Conservation (phyloP, 1,284 basidiomycete species). For the Pseudozyma hubeiensis region DNA sequence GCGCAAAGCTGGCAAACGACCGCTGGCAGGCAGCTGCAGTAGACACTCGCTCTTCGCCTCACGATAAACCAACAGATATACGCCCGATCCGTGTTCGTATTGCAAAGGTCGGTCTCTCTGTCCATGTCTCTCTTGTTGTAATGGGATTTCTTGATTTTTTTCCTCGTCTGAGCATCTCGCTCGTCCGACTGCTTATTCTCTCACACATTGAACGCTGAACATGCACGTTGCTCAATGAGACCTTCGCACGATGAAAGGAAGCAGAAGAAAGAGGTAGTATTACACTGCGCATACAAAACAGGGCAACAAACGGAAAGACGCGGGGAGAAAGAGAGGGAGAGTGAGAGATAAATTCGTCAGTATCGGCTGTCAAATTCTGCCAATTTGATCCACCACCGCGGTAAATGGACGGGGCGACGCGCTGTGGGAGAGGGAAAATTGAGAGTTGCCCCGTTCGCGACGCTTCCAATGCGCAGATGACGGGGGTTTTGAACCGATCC, state of each 20-base stretch:
- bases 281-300: too few species aligned
- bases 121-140: too few species aligned
- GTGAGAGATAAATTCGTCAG: neutral
- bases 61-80: too few species aligned
- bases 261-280: neutral
- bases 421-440: constrained; percentile 7
- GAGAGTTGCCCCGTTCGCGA: constrained; percentile 42
- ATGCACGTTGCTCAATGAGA: too few species aligned
- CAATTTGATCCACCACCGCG: constrained; percentile 23
- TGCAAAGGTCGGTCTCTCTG: too few species aligned
- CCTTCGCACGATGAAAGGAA: neutral
- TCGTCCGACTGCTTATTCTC: too few species aligned
- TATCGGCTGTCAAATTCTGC: constrained; percentile 33
- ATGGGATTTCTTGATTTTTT: too few species aligned
- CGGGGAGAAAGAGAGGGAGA: neutral
- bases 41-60: neutral
- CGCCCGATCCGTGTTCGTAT: too few species aligned
- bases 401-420: neutral
- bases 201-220: too few species aligned
- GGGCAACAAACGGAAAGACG: too few species aligned
- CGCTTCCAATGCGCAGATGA: neutral
- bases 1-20: constrained; percentile 8
- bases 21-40: neutral
- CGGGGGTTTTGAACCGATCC: neutral
- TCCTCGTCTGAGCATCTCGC: too few species aligned